Conservation (phyloP, 1,284 basidiomycete species). For the Chalciporus sp. region DNA sequence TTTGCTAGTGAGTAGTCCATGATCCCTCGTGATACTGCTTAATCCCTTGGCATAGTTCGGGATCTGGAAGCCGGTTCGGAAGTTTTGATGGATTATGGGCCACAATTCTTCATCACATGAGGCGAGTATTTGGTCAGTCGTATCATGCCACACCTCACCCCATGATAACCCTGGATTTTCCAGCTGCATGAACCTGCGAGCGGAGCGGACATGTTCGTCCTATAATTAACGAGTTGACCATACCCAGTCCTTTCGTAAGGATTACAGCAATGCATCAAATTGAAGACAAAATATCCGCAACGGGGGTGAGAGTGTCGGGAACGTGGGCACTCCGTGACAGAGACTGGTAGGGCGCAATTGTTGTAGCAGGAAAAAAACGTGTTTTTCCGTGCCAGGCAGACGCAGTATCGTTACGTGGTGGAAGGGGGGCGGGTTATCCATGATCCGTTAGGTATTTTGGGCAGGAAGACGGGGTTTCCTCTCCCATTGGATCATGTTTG, state of each 20-base stretch:
- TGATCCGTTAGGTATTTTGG: neutral
- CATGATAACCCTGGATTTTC: neutral
- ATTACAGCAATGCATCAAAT: neutral
- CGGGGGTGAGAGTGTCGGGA: neutral
- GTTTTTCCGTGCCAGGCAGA: neutral
- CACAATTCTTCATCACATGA: conserved; percentile 40
- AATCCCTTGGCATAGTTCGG: conserved; percentile 28
- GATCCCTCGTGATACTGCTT: neutral
- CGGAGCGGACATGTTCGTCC: no score
- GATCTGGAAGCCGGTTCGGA: conserved; percentile 45
- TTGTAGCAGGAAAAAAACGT: neutral
- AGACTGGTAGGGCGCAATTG: neutral
- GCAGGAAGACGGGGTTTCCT: neutral
- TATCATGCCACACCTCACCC: neutral
- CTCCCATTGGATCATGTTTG: no score
- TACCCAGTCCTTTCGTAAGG: neutral
- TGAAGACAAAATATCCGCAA: neutral
- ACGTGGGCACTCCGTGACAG: neutral
- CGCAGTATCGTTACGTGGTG: no score
- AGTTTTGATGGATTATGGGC: conserved; percentile 55
- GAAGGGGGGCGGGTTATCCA: no score
- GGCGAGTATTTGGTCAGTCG: neutral
- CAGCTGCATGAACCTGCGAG: no score
- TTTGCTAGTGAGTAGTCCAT: conserved; percentile 46
- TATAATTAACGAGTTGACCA: no score